Evolutionary conservation across 2,329 filamentous ascomycete species (phyloP), one percentile per base, ranked within the genome.

Genomic region (Talaromyces sp.): DNA sequence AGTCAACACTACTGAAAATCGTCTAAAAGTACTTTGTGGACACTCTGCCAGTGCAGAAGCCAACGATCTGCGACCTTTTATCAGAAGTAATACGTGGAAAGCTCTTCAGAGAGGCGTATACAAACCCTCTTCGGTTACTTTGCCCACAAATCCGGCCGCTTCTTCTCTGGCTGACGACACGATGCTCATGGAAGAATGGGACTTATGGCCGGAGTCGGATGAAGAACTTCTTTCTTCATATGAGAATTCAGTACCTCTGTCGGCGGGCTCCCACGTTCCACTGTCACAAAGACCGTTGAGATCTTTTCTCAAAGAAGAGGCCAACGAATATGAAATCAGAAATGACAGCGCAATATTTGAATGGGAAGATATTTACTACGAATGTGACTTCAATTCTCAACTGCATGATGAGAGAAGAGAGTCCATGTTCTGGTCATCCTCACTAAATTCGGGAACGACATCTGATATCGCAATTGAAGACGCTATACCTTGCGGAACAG

Each of bases 81-180:
- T 77, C 8, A 69, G 71, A 47, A 66, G 67, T 32, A 65, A 70
- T 1, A 64, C 77, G 15, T 78, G 75, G 74, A 60, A 59, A 25
- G 68, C 68, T 30, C 70, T 72, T 25, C 73, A 75, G 47, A 66
- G 66, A 36, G 65, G 65, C 17, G 60, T 73, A 19, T 65, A 65
- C 44, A 67, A 61, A 7, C 49, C 62, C 2, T 65, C 66, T 27
- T 55, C 62, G 8, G 11, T 8, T 4, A 58, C 54, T 28, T 51
- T 47, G 49, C 49, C 54, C 3, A 47, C n/a, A 28, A 54, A 51
- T 49, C 58, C 55, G n/a, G 22, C 39, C 42, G n/a, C 11, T 4
- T 28, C 51, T 8, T 15, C 36, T n/a, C 27, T 33, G 17, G 19
- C 30, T 39, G 27, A 55, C 10, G 58, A 55, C 22, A 36, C 13